Percentiles rank a stretch among this genome's conserved stretches.
These are phyloP conservation scores for Chrysanthemum seticuspe DNA, from an alignment of 129 eudicot genomes.

Conservation along the genomic window DNA sequence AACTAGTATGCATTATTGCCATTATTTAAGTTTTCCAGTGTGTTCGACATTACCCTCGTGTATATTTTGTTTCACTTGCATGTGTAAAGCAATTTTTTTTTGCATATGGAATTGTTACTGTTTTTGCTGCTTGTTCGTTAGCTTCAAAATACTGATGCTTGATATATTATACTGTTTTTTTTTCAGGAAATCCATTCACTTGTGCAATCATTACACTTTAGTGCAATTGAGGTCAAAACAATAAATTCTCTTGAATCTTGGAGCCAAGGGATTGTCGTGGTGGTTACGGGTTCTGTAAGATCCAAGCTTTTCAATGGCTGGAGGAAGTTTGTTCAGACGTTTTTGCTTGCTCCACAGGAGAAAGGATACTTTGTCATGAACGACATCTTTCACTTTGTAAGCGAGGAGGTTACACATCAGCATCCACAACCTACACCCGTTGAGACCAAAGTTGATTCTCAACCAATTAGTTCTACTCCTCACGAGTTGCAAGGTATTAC, in stretches of 20 bases:
- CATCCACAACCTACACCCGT: conserved; percentile 35
- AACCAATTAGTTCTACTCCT: conserved; percentile 53
- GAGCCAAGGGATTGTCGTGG: conserved; percentile 77
- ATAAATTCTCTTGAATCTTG: conserved; percentile 87
- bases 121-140: conserved; percentile 14
- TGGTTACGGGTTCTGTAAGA: conserved; percentile 82
- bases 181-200: conserved; percentile 84
- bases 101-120: background rate
- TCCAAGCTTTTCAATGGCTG: conserved; percentile 60
- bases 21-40: too few species aligned
- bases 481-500: conserved; percentile 64
- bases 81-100: background rate
- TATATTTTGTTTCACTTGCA: conserved; percentile 7
- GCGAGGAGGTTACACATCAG: conserved; percentile 54
- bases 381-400: conserved; percentile 78
- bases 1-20: too few species aligned
- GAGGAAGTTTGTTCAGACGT: conserved; percentile 88
- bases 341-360: conserved; percentile 96
- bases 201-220: conserved; percentile 61
- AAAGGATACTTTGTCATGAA: conserved; percentile 87
- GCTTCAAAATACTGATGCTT: background rate
- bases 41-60: background rate
- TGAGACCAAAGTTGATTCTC: conserved; percentile 50
- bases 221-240: conserved; percentile 80
- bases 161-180: conserved; percentile 8